These are phyloP conservation scores for Pseudogymnoascus sp. DNA, from an alignment of 2,329 filamentous ascomycete species.

Conservation along the genomic window DNA sequence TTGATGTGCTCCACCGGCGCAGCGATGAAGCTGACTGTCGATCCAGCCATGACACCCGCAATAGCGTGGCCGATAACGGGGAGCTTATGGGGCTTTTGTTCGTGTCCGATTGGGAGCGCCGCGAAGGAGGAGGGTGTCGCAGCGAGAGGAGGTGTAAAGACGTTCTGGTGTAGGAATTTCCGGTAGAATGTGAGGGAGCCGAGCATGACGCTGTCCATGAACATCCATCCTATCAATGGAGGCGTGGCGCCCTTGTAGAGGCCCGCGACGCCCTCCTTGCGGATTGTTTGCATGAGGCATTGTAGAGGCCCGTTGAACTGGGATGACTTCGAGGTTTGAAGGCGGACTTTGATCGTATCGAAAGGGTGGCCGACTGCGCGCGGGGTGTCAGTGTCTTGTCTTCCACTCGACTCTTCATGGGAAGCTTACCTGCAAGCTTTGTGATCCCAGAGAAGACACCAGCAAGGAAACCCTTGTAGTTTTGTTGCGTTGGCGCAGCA, in stretches of 20 bases:
- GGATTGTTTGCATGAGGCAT: constrained; percentile 75
- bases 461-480: constrained; percentile 91
- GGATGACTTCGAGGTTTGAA: constrained; percentile 71
- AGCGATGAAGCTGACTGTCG: constrained; percentile 86
- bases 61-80: constrained; percentile 76
- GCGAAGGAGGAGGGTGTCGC: constrained; percentile 21
- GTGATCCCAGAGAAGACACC: constrained; percentile 93
- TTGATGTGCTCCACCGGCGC: constrained; percentile 94
- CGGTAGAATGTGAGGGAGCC: constrained; percentile 88
- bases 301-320: constrained; percentile 83
- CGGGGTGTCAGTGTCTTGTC: constrained; percentile 4
- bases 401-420: neutral
- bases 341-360: constrained; percentile 92
- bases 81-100: constrained; percentile 41
- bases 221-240: constrained; percentile 94
- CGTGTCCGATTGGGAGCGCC: constrained; percentile 15
- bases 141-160: constrained; percentile 51
- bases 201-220: constrained; percentile 89
- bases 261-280: constrained; percentile 74
- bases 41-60: constrained; percentile 78
- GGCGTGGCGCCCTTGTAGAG: constrained; percentile 93
- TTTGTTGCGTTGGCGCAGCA: constrained; percentile 13
- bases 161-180: constrained; percentile 67
- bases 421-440: constrained; percentile 68
- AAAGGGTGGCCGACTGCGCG: constrained; percentile 62